Percentiles rank a stretch among this genome's conserved stretches.
These are phyloP conservation scores for Mucor saturninus DNA, from an alignment of 371 early-diverging fungal species.

Conservation along the genomic window DNA sequence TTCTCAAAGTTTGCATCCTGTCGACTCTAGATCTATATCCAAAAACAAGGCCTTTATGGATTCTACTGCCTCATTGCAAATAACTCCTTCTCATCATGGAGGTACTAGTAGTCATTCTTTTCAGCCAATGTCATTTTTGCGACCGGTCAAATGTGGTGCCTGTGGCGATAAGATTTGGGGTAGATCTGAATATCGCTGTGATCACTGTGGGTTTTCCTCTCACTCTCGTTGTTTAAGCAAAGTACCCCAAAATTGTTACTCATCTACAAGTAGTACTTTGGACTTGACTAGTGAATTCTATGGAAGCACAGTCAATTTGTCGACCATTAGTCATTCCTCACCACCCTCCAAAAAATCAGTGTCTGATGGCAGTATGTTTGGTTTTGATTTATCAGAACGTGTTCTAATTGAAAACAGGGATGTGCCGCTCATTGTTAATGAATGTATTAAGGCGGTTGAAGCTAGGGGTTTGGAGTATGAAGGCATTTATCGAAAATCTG, in stretches of 20 bases:
- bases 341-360: conserved; percentile 7
- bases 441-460: conserved; percentile 84
- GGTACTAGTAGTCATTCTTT: conserved; percentile 55
- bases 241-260: conserved; percentile 39
- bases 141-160: conserved; percentile 78
- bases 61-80: not conserved
- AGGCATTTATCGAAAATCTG: conserved; percentile 94
- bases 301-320: not conserved
- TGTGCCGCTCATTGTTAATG: conserved; percentile 77
- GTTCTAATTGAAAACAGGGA: conserved; percentile 35
- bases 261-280: conserved; percentile 22
- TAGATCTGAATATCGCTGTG: conserved; percentile 78
- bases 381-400: conserved; percentile 33
- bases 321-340: not conserved
- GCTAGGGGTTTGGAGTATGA: conserved; percentile 75
- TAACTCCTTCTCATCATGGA: not conserved
- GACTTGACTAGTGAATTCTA: conserved; percentile 15
- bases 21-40: not conserved
- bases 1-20: conserved; percentile 7
- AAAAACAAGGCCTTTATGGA: conserved; percentile 14
- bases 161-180: conserved; percentile 91
- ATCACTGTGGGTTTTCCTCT: conserved; percentile 45
- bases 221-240: conserved; percentile 42
- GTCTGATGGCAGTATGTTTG: conserved; percentile 37
- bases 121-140: conserved; percentile 61